Evolutionary conservation across 768 basidiomycete species (phyloP).

Genomic region (Russula sp.): DNA sequence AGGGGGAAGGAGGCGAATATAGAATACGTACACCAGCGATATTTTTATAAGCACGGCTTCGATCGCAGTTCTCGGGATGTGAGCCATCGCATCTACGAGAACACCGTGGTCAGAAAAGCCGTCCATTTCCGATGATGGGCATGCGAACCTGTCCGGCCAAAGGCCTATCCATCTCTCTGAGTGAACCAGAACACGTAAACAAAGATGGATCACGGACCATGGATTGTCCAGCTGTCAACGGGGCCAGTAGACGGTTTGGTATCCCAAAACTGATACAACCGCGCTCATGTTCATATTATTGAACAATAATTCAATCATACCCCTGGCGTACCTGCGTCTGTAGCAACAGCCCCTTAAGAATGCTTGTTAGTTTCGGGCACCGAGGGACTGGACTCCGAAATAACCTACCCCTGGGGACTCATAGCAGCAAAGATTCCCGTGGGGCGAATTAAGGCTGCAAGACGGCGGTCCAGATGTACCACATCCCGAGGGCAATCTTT

Average conservation of each 20-base stretch:
- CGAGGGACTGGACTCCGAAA: background rate
- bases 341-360: slow-evolving; percentile 50
- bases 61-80: slow-evolving; percentile 32
- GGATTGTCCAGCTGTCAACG: slow-evolving; percentile 63
- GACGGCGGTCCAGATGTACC: slow-evolving; percentile 42
- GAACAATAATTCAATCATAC: background rate
- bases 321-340: slow-evolving; percentile 41
- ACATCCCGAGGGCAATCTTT: slow-evolving; percentile 43
- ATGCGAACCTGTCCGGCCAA: slow-evolving; percentile 55
- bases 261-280: slow-evolving; percentile 58
- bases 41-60: slow-evolving; percentile 39
- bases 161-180: slow-evolving; percentile 36
- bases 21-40: slow-evolving; percentile 32
- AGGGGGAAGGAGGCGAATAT: background rate
- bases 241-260: slow-evolving; percentile 58
- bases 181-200: background rate
- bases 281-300: background rate
- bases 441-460: slow-evolving; percentile 42
- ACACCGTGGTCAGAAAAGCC: slow-evolving; percentile 2
- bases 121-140: background rate
- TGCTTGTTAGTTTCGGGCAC: background rate
- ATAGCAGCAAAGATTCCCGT: slow-evolving; percentile 50
- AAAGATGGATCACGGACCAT: slow-evolving; percentile 37
- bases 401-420: slow-evolving; percentile 54
- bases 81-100: slow-evolving; percentile 46